Conservation (phyloP, 176 grass and related monocot genomes). For the Olyra latifolia region DNA sequence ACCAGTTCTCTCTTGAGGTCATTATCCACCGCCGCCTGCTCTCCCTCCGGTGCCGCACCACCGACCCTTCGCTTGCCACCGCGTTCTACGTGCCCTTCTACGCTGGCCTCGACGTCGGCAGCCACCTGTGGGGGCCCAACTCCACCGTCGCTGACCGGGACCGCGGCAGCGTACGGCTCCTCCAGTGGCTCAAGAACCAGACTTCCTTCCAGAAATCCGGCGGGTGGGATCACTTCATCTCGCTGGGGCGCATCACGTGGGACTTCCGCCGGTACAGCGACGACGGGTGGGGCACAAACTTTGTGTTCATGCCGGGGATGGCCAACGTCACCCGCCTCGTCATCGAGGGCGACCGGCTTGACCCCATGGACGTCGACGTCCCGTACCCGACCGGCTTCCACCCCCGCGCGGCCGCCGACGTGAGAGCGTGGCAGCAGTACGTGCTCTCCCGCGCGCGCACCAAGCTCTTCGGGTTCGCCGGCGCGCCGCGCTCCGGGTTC, state of each 20-base stretch:
- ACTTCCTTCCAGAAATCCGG: slow-evolving; percentile 51
- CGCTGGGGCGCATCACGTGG: slow-evolving; percentile 86
- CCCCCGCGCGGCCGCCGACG: slow-evolving; percentile 50
- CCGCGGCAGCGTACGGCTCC: slow-evolving; percentile 44
- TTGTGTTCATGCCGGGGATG: slow-evolving; percentile 66
- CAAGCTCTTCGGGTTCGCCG: slow-evolving; percentile 70
- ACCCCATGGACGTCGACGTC: slow-evolving; percentile 63
- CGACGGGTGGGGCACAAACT: slow-evolving; percentile 69
- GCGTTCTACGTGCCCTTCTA: slow-evolving; percentile 94
- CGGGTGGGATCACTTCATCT: slow-evolving; percentile 83
- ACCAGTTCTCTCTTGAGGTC: slow-evolving; percentile 77
- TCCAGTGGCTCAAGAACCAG: slow-evolving; percentile 65
- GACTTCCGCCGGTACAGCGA: slow-evolving; percentile 70
- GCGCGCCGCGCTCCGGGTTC: slow-evolving; percentile 58
- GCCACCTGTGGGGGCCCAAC: slow-evolving; percentile 68
- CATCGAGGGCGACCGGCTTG: slow-evolving; percentile 59
- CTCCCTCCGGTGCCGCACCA: slow-evolving; percentile 70
- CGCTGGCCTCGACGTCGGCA: slow-evolving; percentile 66
- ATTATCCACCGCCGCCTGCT: slow-evolving; percentile 80
- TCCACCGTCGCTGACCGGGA: slow-evolving; percentile 56
- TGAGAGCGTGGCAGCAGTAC: slow-evolving; percentile 67
- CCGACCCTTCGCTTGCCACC: slow-evolving; percentile 48
- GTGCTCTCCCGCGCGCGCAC: slow-evolving; percentile 45
- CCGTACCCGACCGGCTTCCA: slow-evolving; percentile 92
- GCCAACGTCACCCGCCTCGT: slow-evolving; percentile 71